Base-by-base conservation (phyloP, 2,329 filamentous ascomycete species). In the Colletotrichum viniferum region DNA sequence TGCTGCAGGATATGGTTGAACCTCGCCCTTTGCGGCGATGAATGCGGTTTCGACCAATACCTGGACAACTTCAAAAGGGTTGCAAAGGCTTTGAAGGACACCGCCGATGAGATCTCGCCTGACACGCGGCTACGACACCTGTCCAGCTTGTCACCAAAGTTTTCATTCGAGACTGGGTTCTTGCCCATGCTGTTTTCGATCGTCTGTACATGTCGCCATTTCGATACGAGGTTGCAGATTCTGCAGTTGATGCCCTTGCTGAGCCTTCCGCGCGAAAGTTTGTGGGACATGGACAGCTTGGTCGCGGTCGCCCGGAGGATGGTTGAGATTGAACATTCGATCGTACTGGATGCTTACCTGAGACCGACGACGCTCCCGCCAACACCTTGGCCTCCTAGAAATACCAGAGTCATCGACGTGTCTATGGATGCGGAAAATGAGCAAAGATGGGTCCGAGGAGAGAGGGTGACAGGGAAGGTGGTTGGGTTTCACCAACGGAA, bases 21-120 rank as follows among this genome's bases (percentile, higher is more conserved):
- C 74, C 84, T 78, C 32, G 79, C 76, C 3, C 86, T 83, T 48
- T 85, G 87, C 72, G 62, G 66, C 2, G 76, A 80, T 30, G 58
- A 74, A 32, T 64, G 36, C 5, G 71, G 65, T 0, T 74, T 62
- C 7, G 74, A 76, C n/a, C 68, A 43, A 24, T 76, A 34, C 16
- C 1, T 76, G n/a, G 10, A 60, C 14, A 76, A 73, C 18, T 76
- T 69, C 63, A 64, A 55, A 21, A 63, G 64, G 7, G 26, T 76
- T 2, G 73, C 48, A 1, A 69, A 65, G 24, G 16, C 52, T 6
- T 58, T 76, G 2, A 32, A 38, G n/a, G 14, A 28, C 13, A 73
- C 62, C 14, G 64, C 61, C 12, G 26, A 30, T 3, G 38, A 61
- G 28, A 48, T 68, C 2, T 64, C 34, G 6, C 63, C 34, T n/a